A percentile compares a stretch with the other conserved stretches of the same genome.
These are phyloP conservation scores for Akanthomyces muscarius DNA, from an alignment of 2,329 filamentous ascomycete genomes.

Conservation along the genomic window DNA sequence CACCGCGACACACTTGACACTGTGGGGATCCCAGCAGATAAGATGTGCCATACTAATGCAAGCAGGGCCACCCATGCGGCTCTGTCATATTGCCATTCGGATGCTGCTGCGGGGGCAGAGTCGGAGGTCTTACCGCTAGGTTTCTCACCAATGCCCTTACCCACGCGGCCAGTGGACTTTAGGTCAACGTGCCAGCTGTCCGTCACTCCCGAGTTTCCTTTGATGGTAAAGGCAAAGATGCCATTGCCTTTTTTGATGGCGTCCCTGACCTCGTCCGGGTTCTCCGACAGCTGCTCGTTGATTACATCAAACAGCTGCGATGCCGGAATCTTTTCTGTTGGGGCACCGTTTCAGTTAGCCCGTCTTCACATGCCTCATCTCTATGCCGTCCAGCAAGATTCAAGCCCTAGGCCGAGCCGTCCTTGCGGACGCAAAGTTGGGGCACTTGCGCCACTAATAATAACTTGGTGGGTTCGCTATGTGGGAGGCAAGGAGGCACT, in stretches of 20 bases:
- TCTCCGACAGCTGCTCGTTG: slow-evolving; percentile 59
- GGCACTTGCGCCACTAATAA: neutral
- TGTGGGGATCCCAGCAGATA: neutral
- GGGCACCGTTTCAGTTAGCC: neutral
- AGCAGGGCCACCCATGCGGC: neutral
- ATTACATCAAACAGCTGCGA: slow-evolving; percentile 83
- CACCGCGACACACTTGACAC: neutral
- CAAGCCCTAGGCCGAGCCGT: neutral
- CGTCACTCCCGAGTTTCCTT: slow-evolving; percentile 71
- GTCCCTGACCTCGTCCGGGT: slow-evolving; percentile 67
- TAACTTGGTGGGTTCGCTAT: neutral
- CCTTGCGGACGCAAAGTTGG: neutral
- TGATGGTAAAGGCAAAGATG: slow-evolving; percentile 79
- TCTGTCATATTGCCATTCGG: neutral
- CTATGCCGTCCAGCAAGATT: neutral
- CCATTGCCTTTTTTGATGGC: slow-evolving; percentile 77
- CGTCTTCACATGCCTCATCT: slow-evolving; percentile 10
- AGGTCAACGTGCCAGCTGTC: slow-evolving; percentile 86
- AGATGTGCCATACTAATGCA: neutral
- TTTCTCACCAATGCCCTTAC: slow-evolving; percentile 70
- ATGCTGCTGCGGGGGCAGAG: neutral
- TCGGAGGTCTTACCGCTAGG: slow-evolving; percentile 60
- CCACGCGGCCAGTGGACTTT: slow-evolving; percentile 75
- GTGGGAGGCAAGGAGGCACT: neutral
- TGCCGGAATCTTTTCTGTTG: slow-evolving; percentile 69